Evolutionary conservation across 768 basidiomycete genomes (phyloP), one percentile per base, ranked within the genome.

Genomic region (Auricularia heimuer): DNA sequence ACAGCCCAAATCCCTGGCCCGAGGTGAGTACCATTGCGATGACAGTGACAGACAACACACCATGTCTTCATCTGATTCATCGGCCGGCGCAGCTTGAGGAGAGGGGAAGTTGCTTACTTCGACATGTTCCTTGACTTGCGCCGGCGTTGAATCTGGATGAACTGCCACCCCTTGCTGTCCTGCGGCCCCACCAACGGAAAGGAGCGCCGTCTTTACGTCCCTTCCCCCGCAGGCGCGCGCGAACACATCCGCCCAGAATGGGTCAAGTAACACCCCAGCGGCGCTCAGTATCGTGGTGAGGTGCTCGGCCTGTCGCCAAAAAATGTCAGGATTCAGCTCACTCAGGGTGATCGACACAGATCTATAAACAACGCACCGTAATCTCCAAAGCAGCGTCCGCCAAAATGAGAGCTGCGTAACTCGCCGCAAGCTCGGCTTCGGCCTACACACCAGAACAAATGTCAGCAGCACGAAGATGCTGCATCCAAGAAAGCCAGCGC

Each of bases 171-270:
- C 39, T 42, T 42, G 39, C 39, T 42, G 39, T 63, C 77, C 74
- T 61, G 77, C 77, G 67, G 71, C 76, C 64, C 77, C 71, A 67
- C 80, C 80, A 66, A 82, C 79, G 79, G 78, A 78, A 73, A 78
- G 74, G 62, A 82, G 73, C 67, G 81, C 70, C 65, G 77, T 77
- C 75, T 80, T 81, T 73, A 82, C 76, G 76, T 82, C 75, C 76
- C 80, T 81, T 66, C 81, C 81, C 72, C 78, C 81, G 70, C 81
- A 77, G 51, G 80, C 81, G 76, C 81, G 81, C 74, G 80, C 81
- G 71, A 82, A 76, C 69, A 82, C 76, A 61, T 78, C 71, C 65
- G 79, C 79, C 81, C 81, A 82, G 79, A 82, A 81, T 68, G 80
- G 75, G 71, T 82, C 81, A 64, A 81, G 70, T 67, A 80, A 78